A percentile compares a stretch with the other conserved stretches of the same genome.
These are phyloP conservation scores for Erigeron philadelphicus DNA, from an alignment of 140 eudicot species.

Conservation along the genomic window DNA sequence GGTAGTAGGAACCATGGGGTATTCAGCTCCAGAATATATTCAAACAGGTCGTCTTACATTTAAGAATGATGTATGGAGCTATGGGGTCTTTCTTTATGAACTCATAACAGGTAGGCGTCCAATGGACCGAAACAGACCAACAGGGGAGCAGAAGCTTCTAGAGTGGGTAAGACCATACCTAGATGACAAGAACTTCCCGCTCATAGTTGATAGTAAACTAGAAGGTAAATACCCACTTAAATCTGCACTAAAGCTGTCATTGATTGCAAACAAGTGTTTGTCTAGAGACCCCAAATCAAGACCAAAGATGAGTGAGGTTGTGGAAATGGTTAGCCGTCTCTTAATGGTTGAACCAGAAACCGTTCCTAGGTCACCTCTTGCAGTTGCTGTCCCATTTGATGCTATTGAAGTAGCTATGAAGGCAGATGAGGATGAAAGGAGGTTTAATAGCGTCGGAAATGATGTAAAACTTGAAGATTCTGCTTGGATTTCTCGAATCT, in stretches of 20 bases:
- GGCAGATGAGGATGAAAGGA: slow-evolving; percentile 14
- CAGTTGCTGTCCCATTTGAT: slow-evolving; percentile 16
- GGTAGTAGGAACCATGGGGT: slow-evolving; percentile 88
- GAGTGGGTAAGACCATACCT: slow-evolving; percentile 81
- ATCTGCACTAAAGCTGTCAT: slow-evolving; percentile 57
- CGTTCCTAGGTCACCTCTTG: slow-evolving; percentile 30
- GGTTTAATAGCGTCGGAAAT: slow-evolving; percentile 14
- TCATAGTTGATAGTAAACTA: slow-evolving; percentile 66
- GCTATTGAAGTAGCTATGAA: slow-evolving; percentile 7
- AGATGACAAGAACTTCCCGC: slow-evolving; percentile 55
- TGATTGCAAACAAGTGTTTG: slow-evolving; percentile 70
- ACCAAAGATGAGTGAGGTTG: slow-evolving; percentile 84
- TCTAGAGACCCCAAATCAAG: slow-evolving; percentile 57
- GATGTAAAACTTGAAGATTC: slow-evolving; percentile 38
- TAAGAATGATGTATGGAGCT: slow-evolving; percentile 82
- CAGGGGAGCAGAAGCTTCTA: slow-evolving; percentile 64
- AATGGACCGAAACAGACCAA: slow-evolving; percentile 65
- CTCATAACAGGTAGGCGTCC: slow-evolving; percentile 87
- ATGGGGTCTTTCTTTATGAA: slow-evolving; percentile 76
- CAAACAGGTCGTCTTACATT: slow-evolving; percentile 71
- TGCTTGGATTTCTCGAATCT: slow-evolving; percentile 45
- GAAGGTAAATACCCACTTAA: slow-evolving; percentile 43
- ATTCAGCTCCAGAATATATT: slow-evolving; percentile 80
- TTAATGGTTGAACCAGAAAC: slow-evolving; percentile 37
- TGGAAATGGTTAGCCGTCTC: slow-evolving; percentile 53